These are phyloP conservation scores for thale cress (Arabidopsis thaliana) DNA, from an alignment of 345 rosid species.

Conservation along the genomic window TAIR10.1 NC_003074.8:11717501-11718000, in stretches of 20 bases:
- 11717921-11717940: slow-evolving; percentile 11
- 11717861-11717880: background rate
- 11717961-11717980: background rate
- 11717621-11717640: slow-evolving; percentile 2
- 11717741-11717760: background rate
- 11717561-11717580: background rate
- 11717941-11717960: slow-evolving; percentile 2
- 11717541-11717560: background rate
- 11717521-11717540: slow-evolving; percentile 6
- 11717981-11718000: slow-evolving; percentile 8
- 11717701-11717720: background rate
- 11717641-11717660: background rate
- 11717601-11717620: slow-evolving; percentile 11
- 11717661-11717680: slow-evolving; percentile 1
- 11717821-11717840: too few species aligned
- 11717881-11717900: background rate
- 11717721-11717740: background rate
- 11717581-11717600: background rate
- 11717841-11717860: background rate
- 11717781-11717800: background rate
- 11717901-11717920: slow-evolving; percentile 7
- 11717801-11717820: background rate
- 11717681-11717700: slow-evolving; percentile 1
- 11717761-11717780: background rate
- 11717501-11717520: background rate